These are phyloP conservation scores for Exophiala dermatitidis DNA, from an alignment of 2,329 filamentous ascomycete genomes.

Conservation along the genomic window DNA sequence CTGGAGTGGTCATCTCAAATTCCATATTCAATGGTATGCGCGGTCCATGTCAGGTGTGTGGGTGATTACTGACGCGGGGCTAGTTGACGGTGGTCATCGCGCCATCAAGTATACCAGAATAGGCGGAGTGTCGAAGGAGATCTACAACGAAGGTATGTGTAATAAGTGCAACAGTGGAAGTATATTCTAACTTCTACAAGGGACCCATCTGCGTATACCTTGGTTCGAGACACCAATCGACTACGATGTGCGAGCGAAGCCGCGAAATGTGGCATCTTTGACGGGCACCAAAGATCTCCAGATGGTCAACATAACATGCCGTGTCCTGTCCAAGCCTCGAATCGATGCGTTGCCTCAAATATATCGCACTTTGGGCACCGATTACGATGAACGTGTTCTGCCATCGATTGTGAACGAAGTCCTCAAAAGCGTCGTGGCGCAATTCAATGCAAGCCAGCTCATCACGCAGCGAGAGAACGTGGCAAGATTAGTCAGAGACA, in stretches of 20 bases:
- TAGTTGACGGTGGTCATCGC: constrained; percentile 94
- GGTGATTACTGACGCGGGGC: constrained; percentile 10
- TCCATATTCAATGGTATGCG: constrained; percentile 59
- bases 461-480: constrained; percentile 99
- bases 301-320: constrained; percentile 99
- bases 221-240: constrained; percentile 97
- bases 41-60: constrained; percentile 4
- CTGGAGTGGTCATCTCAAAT: constrained; percentile 43
- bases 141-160: constrained; percentile 77
- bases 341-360: constrained; percentile 89
- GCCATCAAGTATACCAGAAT: constrained; percentile 96
- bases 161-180: background rate
- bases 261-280: constrained; percentile 89
- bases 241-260: constrained; percentile 97
- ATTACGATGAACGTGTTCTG: constrained; percentile 94
- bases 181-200: constrained; percentile 38
- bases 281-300: constrained; percentile 98
- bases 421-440: constrained; percentile 94
- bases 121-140: constrained; percentile 90
- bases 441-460: constrained; percentile 97
- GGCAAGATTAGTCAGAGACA: constrained; percentile 81
- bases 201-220: constrained; percentile 86
- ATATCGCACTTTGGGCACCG: constrained; percentile 86
- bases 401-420: constrained; percentile 99
- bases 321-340: constrained; percentile 88